These are phyloP conservation scores for Nicotiana knightiana DNA, from an alignment of 257 asterid species.

Conservation along the genomic window DNA sequence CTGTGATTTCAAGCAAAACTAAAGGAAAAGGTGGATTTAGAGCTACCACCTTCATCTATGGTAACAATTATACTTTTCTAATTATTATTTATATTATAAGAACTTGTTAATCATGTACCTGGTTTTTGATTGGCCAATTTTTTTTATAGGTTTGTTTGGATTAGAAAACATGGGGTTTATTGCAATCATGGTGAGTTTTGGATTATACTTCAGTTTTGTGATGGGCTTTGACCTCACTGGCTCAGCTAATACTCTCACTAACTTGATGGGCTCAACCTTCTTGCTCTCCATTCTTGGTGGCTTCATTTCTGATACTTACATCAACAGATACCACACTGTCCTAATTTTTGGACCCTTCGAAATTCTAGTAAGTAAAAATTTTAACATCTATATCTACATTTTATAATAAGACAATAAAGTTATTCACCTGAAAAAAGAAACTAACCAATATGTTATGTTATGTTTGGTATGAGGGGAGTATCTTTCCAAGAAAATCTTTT, in stretches of 20 bases:
- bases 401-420: not conserved
- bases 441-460: too few species aligned
- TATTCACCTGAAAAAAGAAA: not conserved
- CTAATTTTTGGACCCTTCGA: constrained; percentile 61
- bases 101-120: not conserved
- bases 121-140: not conserved
- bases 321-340: constrained; percentile 47
- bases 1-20: constrained; percentile 8
- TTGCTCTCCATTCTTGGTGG: constrained; percentile 67
- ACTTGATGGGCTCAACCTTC: constrained; percentile 76
- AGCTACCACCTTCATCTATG: constrained; percentile 63
- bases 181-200: constrained; percentile 64
- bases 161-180: constrained; percentile 70
- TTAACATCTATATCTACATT: not conserved
- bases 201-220: constrained; percentile 41
- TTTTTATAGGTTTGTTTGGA: constrained; percentile 35
- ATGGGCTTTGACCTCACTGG: constrained; percentile 37
- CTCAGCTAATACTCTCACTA: constrained; percentile 66
- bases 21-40: constrained; percentile 60
- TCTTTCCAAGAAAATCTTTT: not conserved
- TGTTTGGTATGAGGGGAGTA: not conserved
- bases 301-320: constrained; percentile 68
- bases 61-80: constrained; percentile 17
- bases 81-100: not conserved
- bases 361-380: constrained; percentile 28